phyloP scores from a whole-genome alignment of 129 eudicot species.

The Flaveria robusta region DNA sequence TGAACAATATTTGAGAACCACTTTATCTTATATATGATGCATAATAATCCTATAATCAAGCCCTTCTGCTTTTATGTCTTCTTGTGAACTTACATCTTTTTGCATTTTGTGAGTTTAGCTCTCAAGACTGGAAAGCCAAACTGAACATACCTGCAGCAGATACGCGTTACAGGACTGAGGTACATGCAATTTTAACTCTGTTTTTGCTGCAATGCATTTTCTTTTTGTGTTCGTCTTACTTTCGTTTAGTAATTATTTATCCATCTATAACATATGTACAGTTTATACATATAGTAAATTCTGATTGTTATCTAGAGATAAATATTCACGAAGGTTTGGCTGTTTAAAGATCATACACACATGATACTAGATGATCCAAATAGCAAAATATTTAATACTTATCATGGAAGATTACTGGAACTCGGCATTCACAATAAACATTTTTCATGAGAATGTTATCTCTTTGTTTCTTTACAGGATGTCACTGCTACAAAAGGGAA shows the following conservation, averaged over 20 bases:
- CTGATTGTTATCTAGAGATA: not conserved
- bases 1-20: not conserved
- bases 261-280: not conserved
- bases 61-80: not conserved
- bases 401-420: not conserved
- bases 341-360: not conserved
- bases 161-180: conserved; percentile 64
- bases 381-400: not conserved
- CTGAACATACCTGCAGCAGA: conserved; percentile 53
- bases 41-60: not conserved
- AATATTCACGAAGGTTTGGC: not conserved
- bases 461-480: conserved; percentile 41
- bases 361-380: conserved; percentile 4
- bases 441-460: not conserved
- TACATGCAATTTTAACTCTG: conserved; percentile 25
- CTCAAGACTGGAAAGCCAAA: conserved; percentile 65
- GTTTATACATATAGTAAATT: not conserved
- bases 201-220: not conserved
- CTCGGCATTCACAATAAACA: not conserved
- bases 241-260: not conserved
- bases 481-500: conserved; percentile 81
- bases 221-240: not conserved
- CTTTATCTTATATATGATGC: not conserved
- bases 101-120: conserved; percentile 38
- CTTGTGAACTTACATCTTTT: conserved; percentile 19